Conservation (phyloP, 257 asterid genomes). For the Jacaranda copaia region DNA sequence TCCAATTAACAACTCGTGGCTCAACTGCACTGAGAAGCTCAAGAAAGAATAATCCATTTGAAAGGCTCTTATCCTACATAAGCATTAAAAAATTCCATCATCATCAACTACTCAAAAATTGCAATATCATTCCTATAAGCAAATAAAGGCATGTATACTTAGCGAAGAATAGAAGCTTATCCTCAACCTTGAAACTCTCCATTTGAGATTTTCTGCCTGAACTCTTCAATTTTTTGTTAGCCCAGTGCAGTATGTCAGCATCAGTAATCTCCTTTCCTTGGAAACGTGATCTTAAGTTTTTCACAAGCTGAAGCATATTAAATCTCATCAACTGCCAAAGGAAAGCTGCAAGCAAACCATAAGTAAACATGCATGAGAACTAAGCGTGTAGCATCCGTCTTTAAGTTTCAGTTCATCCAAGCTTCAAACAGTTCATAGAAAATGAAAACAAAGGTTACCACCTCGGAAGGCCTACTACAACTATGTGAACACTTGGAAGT, state of each 20-base stretch:
- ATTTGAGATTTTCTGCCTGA: conserved; percentile 76
- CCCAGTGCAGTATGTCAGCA: conserved; percentile 91
- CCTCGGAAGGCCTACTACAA: conserved; percentile 17
- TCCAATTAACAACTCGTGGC: conserved; percentile 99
- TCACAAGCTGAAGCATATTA: conserved; percentile 95
- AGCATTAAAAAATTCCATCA: conserved; percentile 30
- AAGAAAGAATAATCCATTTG: conserved; percentile 86
- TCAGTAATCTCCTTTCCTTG: conserved; percentile 92
- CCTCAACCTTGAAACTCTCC: conserved; percentile 88
- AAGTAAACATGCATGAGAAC: conserved; percentile 31
- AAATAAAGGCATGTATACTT: background rate
- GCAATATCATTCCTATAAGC: background rate
- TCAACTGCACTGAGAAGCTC: conserved; percentile 95
- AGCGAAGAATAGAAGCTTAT: conserved; percentile 26
- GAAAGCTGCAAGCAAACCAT: conserved; percentile 69
- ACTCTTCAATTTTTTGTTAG: conserved; percentile 83
- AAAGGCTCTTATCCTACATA: conserved; percentile 87
- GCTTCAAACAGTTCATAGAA: conserved; percentile 23
- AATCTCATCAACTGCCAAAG: conserved; percentile 99
- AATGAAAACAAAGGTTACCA: conserved; percentile 13
- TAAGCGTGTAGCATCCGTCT: conserved; percentile 12
- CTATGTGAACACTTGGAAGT: background rate
- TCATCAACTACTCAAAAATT: conserved; percentile 29
- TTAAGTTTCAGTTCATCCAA: conserved; percentile 19
- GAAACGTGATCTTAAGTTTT: conserved; percentile 85